Conservation (phyloP, 1,284 basidiomycete species). For the Microbotryum silenes-acaulis region DNA sequence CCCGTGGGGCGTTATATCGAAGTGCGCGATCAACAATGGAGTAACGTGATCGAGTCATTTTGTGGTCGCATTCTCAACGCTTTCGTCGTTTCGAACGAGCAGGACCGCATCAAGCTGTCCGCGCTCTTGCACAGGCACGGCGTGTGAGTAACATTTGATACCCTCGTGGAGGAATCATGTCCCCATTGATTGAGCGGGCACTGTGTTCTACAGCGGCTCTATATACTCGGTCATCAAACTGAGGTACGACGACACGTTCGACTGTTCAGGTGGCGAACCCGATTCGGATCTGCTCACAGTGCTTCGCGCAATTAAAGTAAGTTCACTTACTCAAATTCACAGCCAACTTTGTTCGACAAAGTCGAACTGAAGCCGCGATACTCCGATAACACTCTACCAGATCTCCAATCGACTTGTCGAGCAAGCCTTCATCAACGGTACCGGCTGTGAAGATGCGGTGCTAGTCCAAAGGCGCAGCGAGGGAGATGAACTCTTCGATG, state of each 20-base stretch:
- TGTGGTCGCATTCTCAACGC: slow-evolving; percentile 58
- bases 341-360: not conserved
- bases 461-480: slow-evolving; percentile 56
- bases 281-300: slow-evolving; percentile 58
- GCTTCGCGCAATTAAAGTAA: slow-evolving; percentile 71
- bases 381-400: slow-evolving; percentile 43
- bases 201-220: too few species aligned
- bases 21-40: slow-evolving; percentile 65
- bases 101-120: slow-evolving; percentile 46
- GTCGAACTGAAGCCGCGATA: not conserved
- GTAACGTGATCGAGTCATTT: slow-evolving; percentile 56
- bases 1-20: slow-evolving; percentile 74
- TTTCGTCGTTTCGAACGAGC: slow-evolving; percentile 68
- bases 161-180: too few species aligned
- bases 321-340: slow-evolving; percentile 30
- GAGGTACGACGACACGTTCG: slow-evolving; percentile 58
- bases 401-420: slow-evolving; percentile 65
- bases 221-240: slow-evolving; percentile 52
- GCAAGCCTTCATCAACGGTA: slow-evolving; percentile 70
- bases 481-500: slow-evolving; percentile 46
- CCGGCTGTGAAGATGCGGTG: slow-evolving; percentile 62
- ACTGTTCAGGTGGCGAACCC: slow-evolving; percentile 49
- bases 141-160: too few species aligned
- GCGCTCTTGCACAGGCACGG: too few species aligned
- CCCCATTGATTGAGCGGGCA: too few species aligned